These are phyloP conservation scores for Hawksworthiomyces lignivorus DNA, from an alignment of 2,329 filamentous ascomycete species.

Conservation along the genomic window DNA sequence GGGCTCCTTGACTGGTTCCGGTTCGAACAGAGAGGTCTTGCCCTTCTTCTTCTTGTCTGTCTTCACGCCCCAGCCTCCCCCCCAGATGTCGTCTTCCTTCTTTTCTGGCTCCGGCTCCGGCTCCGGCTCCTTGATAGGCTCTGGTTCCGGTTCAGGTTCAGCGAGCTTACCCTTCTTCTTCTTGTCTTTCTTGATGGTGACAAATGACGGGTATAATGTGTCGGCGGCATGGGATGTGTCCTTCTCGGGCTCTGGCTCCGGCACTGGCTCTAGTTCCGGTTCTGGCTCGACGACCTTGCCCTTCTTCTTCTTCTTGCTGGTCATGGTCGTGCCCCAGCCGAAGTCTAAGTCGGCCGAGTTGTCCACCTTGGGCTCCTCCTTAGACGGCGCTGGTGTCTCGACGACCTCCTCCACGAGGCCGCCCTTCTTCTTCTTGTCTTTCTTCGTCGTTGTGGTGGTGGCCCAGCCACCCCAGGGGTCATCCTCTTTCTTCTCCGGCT, in stretches of 20 bases:
- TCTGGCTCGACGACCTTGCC: constrained; percentile 1
- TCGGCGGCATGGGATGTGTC: constrained; percentile 10
- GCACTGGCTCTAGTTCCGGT: constrained; percentile 2
- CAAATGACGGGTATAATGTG: constrained; percentile 20
- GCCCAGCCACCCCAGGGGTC: constrained; percentile 3
- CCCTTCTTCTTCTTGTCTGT: constrained; percentile 17
- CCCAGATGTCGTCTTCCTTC: constrained; percentile 2
- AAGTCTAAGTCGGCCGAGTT: constrained; percentile 23
- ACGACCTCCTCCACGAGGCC: constrained; percentile 6
- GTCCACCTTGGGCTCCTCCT: constrained; percentile 13
- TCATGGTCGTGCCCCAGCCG: constrained; percentile 20
- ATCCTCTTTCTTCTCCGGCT: constrained; percentile 4
- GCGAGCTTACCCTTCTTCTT: constrained; percentile 20
- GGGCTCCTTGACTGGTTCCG: constrained; percentile 14
- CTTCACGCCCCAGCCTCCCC: not conserved
- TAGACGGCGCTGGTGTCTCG: constrained; percentile 9
- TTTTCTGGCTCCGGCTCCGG: constrained; percentile 10
- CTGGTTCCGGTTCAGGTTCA: constrained; percentile 1
- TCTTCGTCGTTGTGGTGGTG: constrained; percentile 33
- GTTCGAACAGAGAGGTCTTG: not conserved
- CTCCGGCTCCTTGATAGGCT: constrained; percentile 3
- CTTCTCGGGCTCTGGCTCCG: constrained; percentile 5
- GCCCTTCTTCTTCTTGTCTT: constrained; percentile 30
- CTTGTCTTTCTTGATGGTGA: constrained; percentile 32
- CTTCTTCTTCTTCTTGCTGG: constrained; percentile 17